These are phyloP conservation scores for Macrocystidia cucumis DNA, from an alignment of 1,284 basidiomycete species.

Conservation along the genomic window DNA sequence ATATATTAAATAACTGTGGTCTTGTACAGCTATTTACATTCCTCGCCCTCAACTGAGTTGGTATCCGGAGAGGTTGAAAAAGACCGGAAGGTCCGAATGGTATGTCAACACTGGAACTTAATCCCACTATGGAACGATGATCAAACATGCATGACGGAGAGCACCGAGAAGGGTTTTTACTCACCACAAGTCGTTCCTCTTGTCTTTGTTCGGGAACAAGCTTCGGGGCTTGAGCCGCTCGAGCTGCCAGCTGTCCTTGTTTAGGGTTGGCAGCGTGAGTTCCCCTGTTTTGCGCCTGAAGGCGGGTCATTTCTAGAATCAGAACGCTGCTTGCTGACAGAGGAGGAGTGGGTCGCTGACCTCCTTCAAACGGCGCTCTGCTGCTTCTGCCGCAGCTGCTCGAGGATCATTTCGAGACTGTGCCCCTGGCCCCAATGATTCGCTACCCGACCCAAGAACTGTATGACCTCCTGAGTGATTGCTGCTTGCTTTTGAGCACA, in stretches of 20 bases:
- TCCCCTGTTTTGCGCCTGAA: constrained; percentile 50
- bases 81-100: no score
- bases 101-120: no score
- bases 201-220: constrained; percentile 38
- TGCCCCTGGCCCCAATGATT: constrained; percentile 16
- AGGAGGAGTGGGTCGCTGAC: constrained; percentile 33
- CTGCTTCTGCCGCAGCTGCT: constrained; percentile 60
- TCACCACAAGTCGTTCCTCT: constrained; percentile 58
- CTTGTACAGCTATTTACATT: no score
- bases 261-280: constrained; percentile 57
- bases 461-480: constrained; percentile 47
- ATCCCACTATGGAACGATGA: constrained; percentile 16
- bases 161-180: constrained; percentile 16
- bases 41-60: no score
- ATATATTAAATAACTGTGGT: no score
- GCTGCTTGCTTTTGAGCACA: constrained; percentile 56
- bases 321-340: constrained; percentile 8
- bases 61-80: no score
- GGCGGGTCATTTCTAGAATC: constrained; percentile 13
- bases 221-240: constrained; percentile 38
- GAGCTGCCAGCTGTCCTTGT: constrained; percentile 51
- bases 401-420: constrained; percentile 38
- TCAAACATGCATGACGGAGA: constrained; percentile 14
- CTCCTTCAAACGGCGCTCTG: constrained; percentile 55
- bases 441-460: constrained; percentile 34